Evolutionary conservation across 2,329 filamentous ascomycete species (phyloP).

Genomic region (Trichoderma citrinoviride): DNA sequence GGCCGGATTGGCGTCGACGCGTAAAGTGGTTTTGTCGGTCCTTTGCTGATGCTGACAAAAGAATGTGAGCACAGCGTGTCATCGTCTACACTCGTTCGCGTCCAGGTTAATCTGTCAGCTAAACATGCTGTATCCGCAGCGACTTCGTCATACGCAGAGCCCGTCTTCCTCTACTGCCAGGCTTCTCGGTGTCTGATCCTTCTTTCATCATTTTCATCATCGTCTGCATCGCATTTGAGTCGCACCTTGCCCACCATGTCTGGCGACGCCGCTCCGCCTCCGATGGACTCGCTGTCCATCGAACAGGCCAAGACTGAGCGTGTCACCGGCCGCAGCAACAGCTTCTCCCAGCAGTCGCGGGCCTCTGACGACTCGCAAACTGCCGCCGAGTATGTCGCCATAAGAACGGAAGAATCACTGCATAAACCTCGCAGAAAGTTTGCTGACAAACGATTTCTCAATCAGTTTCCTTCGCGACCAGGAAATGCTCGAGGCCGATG

Average conservation of each 20-base stretch:
- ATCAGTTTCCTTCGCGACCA: constrained; percentile 81
- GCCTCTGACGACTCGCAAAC: constrained; percentile 66
- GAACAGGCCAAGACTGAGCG: constrained; percentile 25
- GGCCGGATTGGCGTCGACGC: constrained; percentile 31
- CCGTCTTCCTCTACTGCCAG: background rate
- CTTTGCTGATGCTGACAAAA: background rate
- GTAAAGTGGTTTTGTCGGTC: constrained; percentile 36
- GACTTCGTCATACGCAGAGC: background rate
- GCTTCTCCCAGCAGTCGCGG: constrained; percentile 56
- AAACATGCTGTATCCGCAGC: background rate
- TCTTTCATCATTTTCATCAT: background rate
- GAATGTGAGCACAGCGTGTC: background rate
- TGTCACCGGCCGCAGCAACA: constrained; percentile 48
- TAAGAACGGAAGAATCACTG: background rate
- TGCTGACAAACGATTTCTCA: background rate
- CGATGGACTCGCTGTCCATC: constrained; percentile 22
- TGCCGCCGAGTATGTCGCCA: constrained; percentile 60
- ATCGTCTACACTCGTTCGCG: accelerated
- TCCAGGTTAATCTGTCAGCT: constrained; percentile 1
- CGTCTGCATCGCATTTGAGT: too few species aligned
- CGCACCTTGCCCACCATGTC: constrained; percentile 29
- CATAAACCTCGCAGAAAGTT: background rate
- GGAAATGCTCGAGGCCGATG: constrained; percentile 88
- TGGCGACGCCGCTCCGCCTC: constrained; percentile 37
- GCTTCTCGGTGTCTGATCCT: background rate